Percentiles rank a stretch among this genome's conserved stretches.
phyloP scores from a whole-genome alignment of 495 filamentous ascomycete genomes.

The Daldinia caldariorum region DNA sequence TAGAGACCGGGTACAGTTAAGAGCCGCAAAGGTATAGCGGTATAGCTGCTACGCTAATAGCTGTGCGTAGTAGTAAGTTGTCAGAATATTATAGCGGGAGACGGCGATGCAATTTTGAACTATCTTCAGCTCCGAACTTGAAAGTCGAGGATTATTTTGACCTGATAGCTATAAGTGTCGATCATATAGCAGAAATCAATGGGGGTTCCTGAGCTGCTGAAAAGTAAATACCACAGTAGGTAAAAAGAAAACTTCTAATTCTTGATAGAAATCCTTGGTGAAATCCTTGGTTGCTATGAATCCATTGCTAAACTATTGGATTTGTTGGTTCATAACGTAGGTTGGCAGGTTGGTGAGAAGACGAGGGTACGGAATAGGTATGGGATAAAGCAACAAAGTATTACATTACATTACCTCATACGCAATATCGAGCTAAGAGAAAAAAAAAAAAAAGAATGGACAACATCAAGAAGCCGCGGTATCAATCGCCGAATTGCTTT shows the following conservation, averaged over 20 bases:
- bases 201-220: not conserved
- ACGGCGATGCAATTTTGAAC: slow-evolving; percentile 18
- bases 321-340: slow-evolving; percentile 18
- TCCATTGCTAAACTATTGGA: slow-evolving; percentile 37
- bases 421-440: not conserved
- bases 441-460: not conserved
- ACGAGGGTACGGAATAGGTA: not conserved
- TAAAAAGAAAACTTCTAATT: slow-evolving; percentile 7
- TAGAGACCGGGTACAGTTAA: not conserved
- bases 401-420: not conserved
- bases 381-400: not conserved
- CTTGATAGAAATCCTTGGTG: slow-evolving; percentile 7
- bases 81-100: slow-evolving; percentile 1
- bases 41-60: slow-evolving; percentile 5
- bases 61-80: too few species aligned
- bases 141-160: slow-evolving; percentile 22
- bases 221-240: not conserved
- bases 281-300: slow-evolving; percentile 4
- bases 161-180: slow-evolving; percentile 40
- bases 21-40: slow-evolving; percentile 21
- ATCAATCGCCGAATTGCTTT: slow-evolving; percentile 28
- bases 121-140: slow-evolving; percentile 35
- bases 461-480: slow-evolving; percentile 28
- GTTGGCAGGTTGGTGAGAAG: slow-evolving; percentile 1
- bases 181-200: slow-evolving; percentile 37